phyloP scores from a whole-genome alignment of 2,329 filamentous ascomycete genomes.

The Ambrosiella xylebori region DNA sequence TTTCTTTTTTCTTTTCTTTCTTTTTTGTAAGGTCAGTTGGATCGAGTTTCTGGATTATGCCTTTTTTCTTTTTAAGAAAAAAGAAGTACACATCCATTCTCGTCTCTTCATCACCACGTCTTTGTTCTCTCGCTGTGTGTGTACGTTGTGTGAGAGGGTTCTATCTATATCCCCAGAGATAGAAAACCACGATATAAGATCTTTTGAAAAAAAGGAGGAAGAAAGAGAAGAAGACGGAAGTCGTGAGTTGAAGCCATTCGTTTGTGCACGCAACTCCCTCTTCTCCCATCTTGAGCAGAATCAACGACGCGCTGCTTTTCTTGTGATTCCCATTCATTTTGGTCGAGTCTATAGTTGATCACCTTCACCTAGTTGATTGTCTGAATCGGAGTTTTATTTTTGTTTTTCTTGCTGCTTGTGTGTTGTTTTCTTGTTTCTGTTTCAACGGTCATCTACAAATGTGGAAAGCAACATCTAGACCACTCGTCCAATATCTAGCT shows the following conservation, averaged over 20 bases:
- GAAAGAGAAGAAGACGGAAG: background rate
- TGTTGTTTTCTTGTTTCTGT: background rate
- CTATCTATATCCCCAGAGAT: background rate
- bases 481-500: background rate
- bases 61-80: background rate
- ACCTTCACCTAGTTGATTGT: background rate
- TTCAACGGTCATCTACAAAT: background rate
- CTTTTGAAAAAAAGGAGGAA: background rate
- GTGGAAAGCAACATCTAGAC: background rate
- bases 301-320: background rate
- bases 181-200: background rate
- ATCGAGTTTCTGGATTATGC: constrained; percentile 7
- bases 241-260: background rate
- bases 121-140: background rate
- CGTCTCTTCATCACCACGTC: background rate
- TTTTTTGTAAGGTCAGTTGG: constrained; percentile 3
- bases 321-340: background rate
- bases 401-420: background rate
- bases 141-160: background rate
- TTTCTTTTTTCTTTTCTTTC: background rate
- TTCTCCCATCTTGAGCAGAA: background rate
- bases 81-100: too few relatives aligned
- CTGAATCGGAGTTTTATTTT: background rate
- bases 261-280: background rate
- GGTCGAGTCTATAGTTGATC: background rate